Conservation (phyloP, 306 rosid genomes). For the Begonia loranthoides region DNA sequence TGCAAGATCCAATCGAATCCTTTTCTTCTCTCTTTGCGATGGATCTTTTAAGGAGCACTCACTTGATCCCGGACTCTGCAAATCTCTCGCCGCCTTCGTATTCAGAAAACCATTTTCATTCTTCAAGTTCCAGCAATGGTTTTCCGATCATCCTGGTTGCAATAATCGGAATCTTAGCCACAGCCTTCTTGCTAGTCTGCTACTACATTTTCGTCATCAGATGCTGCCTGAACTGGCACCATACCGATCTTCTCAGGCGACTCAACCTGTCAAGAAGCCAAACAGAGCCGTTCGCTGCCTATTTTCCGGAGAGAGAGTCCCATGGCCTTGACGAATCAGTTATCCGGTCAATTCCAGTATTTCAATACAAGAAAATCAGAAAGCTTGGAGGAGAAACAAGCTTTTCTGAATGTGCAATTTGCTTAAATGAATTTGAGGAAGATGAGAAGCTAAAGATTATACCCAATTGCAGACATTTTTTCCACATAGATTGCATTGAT, state of each 20-base stretch:
- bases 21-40: no score
- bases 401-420: constrained; percentile 71
- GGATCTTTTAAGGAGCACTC: no score
- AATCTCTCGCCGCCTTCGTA: background rate
- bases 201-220: constrained; percentile 92
- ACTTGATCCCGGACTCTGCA: no score
- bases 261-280: constrained; percentile 39
- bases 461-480: constrained; percentile 42
- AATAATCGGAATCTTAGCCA: constrained; percentile 74
- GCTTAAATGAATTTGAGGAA: constrained; percentile 67
- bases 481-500: constrained; percentile 12
- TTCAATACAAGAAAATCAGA: constrained; percentile 33
- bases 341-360: constrained; percentile 66
- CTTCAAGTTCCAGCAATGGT: constrained; percentile 21
- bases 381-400: background rate
- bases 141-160: constrained; percentile 90
- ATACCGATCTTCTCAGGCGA: constrained; percentile 60
- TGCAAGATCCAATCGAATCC: no score
- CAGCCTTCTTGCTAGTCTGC: constrained; percentile 71
- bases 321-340: constrained; percentile 72
- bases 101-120: constrained; percentile 15
- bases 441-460: constrained; percentile 67
- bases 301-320: constrained; percentile 22
- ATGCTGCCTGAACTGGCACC: constrained; percentile 94
- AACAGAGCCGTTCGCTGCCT: constrained; percentile 16